Conservation (phyloP, 148 eudicot genomes). For the Amaranthus cruentus region DNA sequence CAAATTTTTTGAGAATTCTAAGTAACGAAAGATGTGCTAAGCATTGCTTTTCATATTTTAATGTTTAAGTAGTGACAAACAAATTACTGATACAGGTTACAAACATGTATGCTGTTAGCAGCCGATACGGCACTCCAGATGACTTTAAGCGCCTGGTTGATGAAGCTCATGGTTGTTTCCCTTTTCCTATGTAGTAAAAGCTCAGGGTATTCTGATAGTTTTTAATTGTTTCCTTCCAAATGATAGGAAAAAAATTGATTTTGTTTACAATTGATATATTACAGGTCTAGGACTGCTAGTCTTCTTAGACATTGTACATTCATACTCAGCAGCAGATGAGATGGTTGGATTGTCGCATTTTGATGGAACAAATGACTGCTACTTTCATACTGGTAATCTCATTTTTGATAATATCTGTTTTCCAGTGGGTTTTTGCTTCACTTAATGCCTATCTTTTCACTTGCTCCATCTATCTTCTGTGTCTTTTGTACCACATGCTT, state of each 20-base stretch:
- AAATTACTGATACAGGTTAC: constrained; percentile 58
- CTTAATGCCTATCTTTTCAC: neutral
- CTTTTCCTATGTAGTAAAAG: neutral
- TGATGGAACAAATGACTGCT: constrained; percentile 98
- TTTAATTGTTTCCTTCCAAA: neutral
- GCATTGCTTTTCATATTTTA: neutral
- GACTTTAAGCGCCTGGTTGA: constrained; percentile 96
- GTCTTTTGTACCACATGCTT: neutral
- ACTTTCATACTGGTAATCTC: constrained; percentile 76
- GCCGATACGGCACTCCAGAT: constrained; percentile 98
- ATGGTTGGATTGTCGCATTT: constrained; percentile 89
- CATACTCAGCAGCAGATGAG: constrained; percentile 97
- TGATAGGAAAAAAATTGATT: neutral
- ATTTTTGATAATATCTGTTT: constrained; percentile 1
- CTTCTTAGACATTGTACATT: constrained; percentile 85
- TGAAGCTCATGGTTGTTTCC: constrained; percentile 85
- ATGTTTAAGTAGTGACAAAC: neutral
- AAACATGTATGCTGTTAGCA: constrained; percentile 92
- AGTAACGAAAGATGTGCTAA: neutral
- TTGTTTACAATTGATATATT: constrained; percentile 18
- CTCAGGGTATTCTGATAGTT: neutral
- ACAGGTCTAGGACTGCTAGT: constrained; percentile 90
- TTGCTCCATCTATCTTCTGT: neutral
- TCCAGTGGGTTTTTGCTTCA: neutral
- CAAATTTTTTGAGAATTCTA: neutral